Evolutionary conservation across 495 filamentous ascomycete genomes (phyloP).

Genomic region (Penicillium coffeae): DNA sequence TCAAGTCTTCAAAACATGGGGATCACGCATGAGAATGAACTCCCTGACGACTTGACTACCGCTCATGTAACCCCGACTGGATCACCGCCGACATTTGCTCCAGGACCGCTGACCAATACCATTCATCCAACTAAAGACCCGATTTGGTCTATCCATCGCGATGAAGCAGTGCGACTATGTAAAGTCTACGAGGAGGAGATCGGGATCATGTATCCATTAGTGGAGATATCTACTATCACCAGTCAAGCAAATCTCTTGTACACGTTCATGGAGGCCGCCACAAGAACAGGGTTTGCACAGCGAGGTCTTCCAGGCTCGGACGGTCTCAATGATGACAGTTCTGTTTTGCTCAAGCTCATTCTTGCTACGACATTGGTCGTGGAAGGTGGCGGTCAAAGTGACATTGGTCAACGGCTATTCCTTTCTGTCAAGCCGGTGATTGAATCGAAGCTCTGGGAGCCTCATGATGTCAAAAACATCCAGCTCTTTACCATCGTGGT

Average conservation of each 20-base stretch:
- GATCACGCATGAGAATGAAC: constrained; percentile 56
- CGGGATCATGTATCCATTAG: constrained; percentile 79
- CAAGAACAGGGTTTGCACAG: constrained; percentile 54
- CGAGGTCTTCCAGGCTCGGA: constrained; percentile 54
- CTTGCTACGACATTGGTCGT: constrained; percentile 69
- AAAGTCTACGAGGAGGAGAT: constrained; percentile 78
- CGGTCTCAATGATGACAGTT: constrained; percentile 62
- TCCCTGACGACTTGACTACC: constrained; percentile 53
- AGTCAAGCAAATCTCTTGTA: constrained; percentile 62
- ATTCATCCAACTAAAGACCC: constrained; percentile 60
- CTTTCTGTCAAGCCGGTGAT: constrained; percentile 64
- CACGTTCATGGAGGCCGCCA: constrained; percentile 66
- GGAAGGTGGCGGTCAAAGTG: constrained; percentile 72
- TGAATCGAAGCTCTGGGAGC: constrained; percentile 64
- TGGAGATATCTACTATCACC: constrained; percentile 65
- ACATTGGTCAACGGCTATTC: constrained; percentile 66
- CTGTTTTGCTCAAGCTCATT: constrained; percentile 72
- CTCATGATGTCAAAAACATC: constrained; percentile 63
- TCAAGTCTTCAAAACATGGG: constrained; percentile 88
- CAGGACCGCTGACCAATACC: constrained; percentile 32
- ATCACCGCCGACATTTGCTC: constrained; percentile 46
- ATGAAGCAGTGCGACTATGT: constrained; percentile 69
- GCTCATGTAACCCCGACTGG: constrained; percentile 48
- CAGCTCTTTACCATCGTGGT: constrained; percentile 70
- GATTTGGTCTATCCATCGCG: constrained; percentile 66